phyloP scores from a whole-genome alignment of 495 filamentous ascomycete species.

The Clavariopsis aquatica region DNA sequence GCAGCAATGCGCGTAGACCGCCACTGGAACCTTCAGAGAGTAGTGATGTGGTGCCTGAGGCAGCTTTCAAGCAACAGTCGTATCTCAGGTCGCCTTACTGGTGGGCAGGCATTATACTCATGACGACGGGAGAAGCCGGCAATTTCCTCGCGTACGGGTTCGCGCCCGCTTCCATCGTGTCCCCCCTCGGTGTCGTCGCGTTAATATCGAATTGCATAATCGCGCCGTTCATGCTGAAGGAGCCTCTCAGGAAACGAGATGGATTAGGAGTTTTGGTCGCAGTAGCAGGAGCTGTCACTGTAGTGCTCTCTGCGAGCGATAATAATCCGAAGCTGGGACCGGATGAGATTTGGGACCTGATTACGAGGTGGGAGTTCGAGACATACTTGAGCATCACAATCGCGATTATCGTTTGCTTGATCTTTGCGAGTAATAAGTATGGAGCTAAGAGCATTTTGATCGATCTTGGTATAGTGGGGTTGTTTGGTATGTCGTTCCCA shows the following conservation, averaged over 20 bases:
- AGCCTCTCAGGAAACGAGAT: slow-evolving; percentile 81
- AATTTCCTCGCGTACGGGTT: slow-evolving; percentile 99
- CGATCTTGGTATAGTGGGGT: slow-evolving; percentile 85
- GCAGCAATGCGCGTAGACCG: slow-evolving; percentile 34
- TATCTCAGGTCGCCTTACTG: slow-evolving; percentile 92
- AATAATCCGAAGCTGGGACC: slow-evolving; percentile 90
- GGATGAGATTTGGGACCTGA: slow-evolving; percentile 84
- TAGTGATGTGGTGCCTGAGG: slow-evolving; percentile 22
- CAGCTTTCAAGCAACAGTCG: slow-evolving; percentile 50
- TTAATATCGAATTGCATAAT: slow-evolving; percentile 95
- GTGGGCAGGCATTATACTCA: slow-evolving; percentile 90
- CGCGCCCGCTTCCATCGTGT: slow-evolving; percentile 98
- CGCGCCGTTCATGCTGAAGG: slow-evolving; percentile 88
- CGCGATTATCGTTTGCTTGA: slow-evolving; percentile 68
- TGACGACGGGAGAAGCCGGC: slow-evolving; percentile 88
- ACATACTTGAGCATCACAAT: slow-evolving; percentile 80
- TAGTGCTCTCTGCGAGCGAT: slow-evolving; percentile 87
- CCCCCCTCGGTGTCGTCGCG: slow-evolving; percentile 90
- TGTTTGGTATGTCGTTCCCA: slow-evolving; percentile 71
- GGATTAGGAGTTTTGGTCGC: slow-evolving; percentile 84
- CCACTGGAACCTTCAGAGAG: slow-evolving; percentile 9
- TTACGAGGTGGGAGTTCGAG: slow-evolving; percentile 87
- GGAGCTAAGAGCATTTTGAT: slow-evolving; percentile 85
- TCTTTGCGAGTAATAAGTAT: slow-evolving; percentile 79
- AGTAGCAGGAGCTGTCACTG: slow-evolving; percentile 82